A percentile compares a stretch with the other conserved stretches of the same genome.
Conservation (phyloP, 805 yeast genomes). For the Candida maesae region DNA sequence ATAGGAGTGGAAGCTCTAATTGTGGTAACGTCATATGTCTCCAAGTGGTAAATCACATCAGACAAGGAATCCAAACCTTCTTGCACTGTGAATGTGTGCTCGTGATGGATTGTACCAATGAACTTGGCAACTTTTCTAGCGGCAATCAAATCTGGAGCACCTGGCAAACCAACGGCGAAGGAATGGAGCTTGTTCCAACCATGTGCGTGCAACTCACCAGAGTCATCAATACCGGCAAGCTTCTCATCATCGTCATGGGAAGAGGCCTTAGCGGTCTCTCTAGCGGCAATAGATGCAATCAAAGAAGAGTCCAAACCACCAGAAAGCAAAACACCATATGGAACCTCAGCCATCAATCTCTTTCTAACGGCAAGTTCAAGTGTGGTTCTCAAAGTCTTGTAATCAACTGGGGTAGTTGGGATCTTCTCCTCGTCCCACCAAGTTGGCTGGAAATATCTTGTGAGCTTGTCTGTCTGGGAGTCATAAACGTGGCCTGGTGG, state of each 20-base stretch:
- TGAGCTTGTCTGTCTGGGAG: conserved; percentile 78
- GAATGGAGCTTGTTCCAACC: conserved; percentile 87
- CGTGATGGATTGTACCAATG: conserved; percentile 96
- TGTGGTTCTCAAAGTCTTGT: conserved; percentile 64
- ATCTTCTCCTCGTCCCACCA: conserved; percentile 88
- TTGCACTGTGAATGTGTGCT: conserved; percentile 93
- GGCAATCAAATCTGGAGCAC: conserved; percentile 96
- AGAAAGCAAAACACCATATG: conserved; percentile 94
- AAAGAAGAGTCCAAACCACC: conserved; percentile 98
- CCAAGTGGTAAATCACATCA: conserved; percentile 94
- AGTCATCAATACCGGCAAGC: conserved; percentile 88
- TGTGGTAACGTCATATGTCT: conserved; percentile 97
- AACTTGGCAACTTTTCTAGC: conserved; percentile 95
- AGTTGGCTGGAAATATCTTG: conserved; percentile 85
- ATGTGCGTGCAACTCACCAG: conserved; percentile 75
- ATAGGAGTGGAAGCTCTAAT: conserved; percentile 99
- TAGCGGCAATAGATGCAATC: conserved; percentile 95
- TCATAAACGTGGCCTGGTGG: conserved; percentile 99
- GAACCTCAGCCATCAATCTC: conserved; percentile 99
- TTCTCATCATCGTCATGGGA: conserved; percentile 44
- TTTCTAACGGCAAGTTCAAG: conserved; percentile 95
- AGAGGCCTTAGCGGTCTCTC: conserved; percentile 84
- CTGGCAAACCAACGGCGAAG: conserved; percentile 94
- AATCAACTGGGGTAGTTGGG: conserved; percentile 77
- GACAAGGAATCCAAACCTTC: conserved; percentile 95